phyloP scores from a whole-genome alignment of 2,329 filamentous ascomycete species.

The Diplodia mutila region DNA sequence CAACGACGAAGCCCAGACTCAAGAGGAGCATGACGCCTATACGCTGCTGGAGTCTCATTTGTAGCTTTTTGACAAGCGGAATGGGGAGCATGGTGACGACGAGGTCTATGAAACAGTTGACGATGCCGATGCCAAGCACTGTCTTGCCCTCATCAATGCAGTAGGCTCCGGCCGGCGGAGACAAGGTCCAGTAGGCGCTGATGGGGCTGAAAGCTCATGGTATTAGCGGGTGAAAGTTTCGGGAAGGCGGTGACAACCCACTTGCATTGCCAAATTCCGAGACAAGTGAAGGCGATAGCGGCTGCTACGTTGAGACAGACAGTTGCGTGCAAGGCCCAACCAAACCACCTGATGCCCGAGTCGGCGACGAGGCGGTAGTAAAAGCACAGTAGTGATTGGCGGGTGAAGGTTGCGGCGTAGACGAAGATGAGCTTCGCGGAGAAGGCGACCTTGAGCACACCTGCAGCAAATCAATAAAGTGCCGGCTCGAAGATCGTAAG shows the following conservation, averaged over 20 bases:
- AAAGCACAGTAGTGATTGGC: constrained; percentile 50
- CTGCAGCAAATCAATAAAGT: not conserved
- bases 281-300: constrained; percentile 43
- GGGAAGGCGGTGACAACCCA: constrained; percentile 30
- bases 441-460: constrained; percentile 46
- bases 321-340: constrained; percentile 45
- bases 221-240: not conserved
- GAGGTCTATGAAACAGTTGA: constrained; percentile 50
- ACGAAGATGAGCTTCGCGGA: constrained; percentile 49
- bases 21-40: constrained; percentile 46
- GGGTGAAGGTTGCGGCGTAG: constrained; percentile 48
- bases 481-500: not conserved
- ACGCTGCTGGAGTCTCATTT: constrained; percentile 48
- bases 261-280: constrained; percentile 46
- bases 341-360: constrained; percentile 45
- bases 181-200: constrained; percentile 48
- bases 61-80: constrained; percentile 47
- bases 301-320: constrained; percentile 44
- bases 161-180: constrained; percentile 35
- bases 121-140: constrained; percentile 46
- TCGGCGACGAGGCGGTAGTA: constrained; percentile 52
- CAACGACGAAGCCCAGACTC: constrained; percentile 48
- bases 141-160: constrained; percentile 48
- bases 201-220: constrained; percentile 37
- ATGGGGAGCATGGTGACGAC: constrained; percentile 49